A percentile compares a stretch with the other conserved stretches of the same genome.
Conservation (phyloP, 345 rosid species). For the Corymbia maculata region DNA sequence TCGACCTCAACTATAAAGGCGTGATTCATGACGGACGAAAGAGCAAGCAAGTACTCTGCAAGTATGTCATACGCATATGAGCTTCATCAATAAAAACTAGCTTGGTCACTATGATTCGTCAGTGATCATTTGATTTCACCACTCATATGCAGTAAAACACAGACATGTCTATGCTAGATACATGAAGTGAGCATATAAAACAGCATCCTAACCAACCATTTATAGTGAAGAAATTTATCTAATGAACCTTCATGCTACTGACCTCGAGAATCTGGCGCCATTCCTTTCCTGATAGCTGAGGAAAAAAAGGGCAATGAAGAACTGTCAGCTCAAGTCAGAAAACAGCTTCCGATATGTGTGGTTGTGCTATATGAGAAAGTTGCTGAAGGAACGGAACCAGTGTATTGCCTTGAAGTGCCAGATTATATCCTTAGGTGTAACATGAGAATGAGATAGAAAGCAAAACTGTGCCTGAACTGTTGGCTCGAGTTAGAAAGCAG, state of each 20-base stretch:
- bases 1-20: constrained; percentile 34
- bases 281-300: constrained; percentile 59
- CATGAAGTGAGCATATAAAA: background rate
- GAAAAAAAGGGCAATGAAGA: background rate
- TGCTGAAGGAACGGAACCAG: background rate
- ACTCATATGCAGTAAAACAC: background rate
- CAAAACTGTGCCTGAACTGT: background rate
- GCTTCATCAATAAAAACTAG: constrained; percentile 9
- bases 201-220: background rate
- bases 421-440: background rate
- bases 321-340: background rate
- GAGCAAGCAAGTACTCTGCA: constrained; percentile 41
- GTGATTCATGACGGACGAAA: constrained; percentile 36
- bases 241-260: background rate
- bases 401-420: background rate
- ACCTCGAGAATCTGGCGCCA: constrained; percentile 87
- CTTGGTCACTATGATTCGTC: background rate
- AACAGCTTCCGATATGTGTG: background rate
- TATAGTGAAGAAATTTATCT: background rate
- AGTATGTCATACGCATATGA: constrained; percentile 28
- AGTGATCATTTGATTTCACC: constrained; percentile 7
- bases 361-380: background rate
- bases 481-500: background rate
- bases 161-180: background rate
- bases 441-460: background rate